Conservation (phyloP, 2,329 filamentous ascomycete species). For the Aspergillus cejpii region DNA sequence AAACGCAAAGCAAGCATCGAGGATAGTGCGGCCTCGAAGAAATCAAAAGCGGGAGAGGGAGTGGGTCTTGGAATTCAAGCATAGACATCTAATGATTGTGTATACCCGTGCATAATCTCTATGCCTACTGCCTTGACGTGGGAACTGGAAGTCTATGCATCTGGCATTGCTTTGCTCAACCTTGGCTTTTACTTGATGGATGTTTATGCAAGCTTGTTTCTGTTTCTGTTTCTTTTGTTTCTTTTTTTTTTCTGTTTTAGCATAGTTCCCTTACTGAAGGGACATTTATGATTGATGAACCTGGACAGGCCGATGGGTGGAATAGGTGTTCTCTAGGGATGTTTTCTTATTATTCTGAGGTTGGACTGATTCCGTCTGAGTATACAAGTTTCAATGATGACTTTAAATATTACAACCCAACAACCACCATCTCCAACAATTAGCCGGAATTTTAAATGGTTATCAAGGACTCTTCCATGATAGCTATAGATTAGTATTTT, state of each 20-base stretch:
- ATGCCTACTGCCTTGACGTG: conserved; percentile 11
- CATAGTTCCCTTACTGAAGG: conserved; percentile 1
- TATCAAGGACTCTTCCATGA: too few species aligned
- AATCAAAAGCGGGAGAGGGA: conserved; percentile 43
- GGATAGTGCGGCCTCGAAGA: conserved; percentile 42
- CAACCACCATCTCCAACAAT: too few species aligned
- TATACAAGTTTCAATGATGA: background rate
- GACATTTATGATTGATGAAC: conserved; percentile 19
- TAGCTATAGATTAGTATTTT: too few species aligned
- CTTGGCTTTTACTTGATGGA: conserved; percentile 1
- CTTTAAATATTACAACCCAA: too few species aligned
- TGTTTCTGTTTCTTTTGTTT: conserved; percentile 3
- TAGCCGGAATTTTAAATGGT: too few species aligned
- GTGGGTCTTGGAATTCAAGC: conserved; percentile 54
- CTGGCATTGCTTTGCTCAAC: background rate
- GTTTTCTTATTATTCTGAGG: background rate
- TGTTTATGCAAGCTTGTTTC: conserved; percentile 1
- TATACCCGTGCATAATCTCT: conserved; percentile 21
- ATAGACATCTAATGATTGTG: conserved; percentile 21
- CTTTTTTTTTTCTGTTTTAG: conserved; percentile 3
- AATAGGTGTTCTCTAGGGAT: conserved; percentile 16
- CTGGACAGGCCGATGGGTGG: conserved; percentile 10
- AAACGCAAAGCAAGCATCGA: conserved; percentile 40
- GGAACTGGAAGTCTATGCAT: background rate
- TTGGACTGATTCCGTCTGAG: conserved; percentile 1